Evolutionary conservation across 2,329 filamentous ascomycete species (phyloP).

Genomic region (Botrytis aclada): DNA sequence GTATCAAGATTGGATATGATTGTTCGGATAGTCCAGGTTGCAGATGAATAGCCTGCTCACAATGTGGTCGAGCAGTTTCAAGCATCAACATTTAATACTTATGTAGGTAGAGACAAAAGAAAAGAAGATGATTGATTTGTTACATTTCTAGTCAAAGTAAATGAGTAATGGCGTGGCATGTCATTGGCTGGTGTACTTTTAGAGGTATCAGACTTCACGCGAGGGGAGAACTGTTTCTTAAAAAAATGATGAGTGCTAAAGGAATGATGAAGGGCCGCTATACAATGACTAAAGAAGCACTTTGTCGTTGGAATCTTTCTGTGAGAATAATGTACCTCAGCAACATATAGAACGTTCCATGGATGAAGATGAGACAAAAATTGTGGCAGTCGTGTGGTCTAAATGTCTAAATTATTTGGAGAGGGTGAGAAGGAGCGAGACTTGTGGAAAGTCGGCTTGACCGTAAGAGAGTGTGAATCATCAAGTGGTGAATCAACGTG

Average conservation of each 20-base stretch:
- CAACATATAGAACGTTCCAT: neutral
- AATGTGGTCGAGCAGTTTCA: neutral
- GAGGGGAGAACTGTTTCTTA: neutral
- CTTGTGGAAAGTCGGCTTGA: neutral
- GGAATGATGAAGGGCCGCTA: neutral
- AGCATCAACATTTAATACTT: neutral
- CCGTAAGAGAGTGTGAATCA: neutral
- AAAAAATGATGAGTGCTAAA: accelerated
- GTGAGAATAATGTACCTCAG: neutral
- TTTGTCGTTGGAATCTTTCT: neutral
- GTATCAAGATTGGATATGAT: neutral
- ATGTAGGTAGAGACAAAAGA: neutral
- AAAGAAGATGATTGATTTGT: neutral
- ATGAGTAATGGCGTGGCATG: neutral
- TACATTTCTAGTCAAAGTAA: no score
- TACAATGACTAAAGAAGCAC: no score
- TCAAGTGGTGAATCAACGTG: neutral
- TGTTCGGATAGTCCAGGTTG: neutral
- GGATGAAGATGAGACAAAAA: neutral
- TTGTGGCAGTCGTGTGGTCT: neutral
- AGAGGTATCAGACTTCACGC: neutral
- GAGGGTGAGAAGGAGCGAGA: neutral
- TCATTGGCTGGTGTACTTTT: neutral
- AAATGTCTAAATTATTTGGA: neutral
- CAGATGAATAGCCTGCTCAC: neutral